These are phyloP conservation scores for Lasiodiplodia sp. DNA, from an alignment of 2,329 filamentous ascomycete genomes.

Conservation along the genomic window DNA sequence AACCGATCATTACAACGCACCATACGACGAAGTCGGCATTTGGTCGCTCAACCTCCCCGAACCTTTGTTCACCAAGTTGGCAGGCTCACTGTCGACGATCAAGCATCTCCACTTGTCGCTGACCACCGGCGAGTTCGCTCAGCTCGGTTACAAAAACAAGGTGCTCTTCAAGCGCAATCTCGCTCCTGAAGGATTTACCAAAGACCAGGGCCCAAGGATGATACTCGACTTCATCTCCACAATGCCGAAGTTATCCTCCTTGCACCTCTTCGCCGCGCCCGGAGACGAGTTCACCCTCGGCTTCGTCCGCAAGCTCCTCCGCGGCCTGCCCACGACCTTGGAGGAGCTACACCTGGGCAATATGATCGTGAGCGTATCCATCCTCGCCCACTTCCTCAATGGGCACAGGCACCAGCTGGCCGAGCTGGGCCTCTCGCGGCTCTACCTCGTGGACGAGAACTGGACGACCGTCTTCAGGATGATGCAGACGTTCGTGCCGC, in stretches of 20 bases:
- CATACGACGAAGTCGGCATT: not conserved
- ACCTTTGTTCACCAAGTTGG: not conserved
- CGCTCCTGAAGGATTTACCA: not conserved
- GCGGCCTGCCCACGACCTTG: not conserved
- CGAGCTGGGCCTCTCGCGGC: not conserved
- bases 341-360: not conserved
- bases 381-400: not conserved
- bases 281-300: not conserved
- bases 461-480: not conserved
- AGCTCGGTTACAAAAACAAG: not conserved
- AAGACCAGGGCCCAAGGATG: not conserved
- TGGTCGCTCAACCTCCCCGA: not conserved
- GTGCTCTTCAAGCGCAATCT: not conserved
- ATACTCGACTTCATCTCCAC: not conserved
- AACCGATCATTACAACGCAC: not conserved
- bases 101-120: not conserved
- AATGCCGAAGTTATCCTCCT: not conserved
- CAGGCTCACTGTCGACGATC: not conserved
- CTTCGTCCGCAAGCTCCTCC: not conserved
- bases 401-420: not conserved
- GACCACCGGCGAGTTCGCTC: not conserved
- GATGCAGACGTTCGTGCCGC: not conserved
- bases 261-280: not conserved
- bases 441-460: not conserved
- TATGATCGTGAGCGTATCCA: not conserved